phyloP scores from a whole-genome alignment of 208 protist genomes.

The Leishmania lainsoni region DNA sequence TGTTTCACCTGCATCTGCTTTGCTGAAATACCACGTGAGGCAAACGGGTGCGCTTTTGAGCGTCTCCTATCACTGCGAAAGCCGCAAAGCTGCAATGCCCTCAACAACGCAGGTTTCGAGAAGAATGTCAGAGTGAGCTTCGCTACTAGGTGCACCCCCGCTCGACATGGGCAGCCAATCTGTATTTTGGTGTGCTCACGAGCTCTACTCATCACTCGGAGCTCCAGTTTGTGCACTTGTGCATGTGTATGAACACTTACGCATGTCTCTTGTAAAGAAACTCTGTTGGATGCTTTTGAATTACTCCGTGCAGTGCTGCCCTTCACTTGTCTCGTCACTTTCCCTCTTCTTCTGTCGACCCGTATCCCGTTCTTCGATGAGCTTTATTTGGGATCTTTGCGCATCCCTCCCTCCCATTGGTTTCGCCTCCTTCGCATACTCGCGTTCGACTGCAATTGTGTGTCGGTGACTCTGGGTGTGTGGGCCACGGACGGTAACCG shows the following conservation, averaged over 20 bases:
- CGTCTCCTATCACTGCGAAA: neutral
- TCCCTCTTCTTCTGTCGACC: neutral
- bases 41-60: neutral
- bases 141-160: neutral
- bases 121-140: neutral
- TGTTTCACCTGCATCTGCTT: neutral
- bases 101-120: neutral
- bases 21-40: neutral
- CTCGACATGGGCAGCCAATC: neutral
- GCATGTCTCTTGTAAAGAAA: neutral
- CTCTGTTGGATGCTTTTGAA: neutral
- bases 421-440: neutral
- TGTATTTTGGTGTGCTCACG: neutral
- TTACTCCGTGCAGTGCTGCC: neutral
- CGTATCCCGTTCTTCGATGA: neutral
- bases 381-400: neutral
- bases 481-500: neutral
- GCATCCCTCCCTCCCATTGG: neutral
- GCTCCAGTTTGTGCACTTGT: neutral
- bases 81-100: neutral
- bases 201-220: neutral
- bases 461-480: neutral
- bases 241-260: neutral
- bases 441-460: neutral
- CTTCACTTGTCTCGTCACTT: neutral